Evolutionary conservation across 371 early-diverging fungal genomes (phyloP).

Genomic region (Choanephora cucurbitarum): DNA sequence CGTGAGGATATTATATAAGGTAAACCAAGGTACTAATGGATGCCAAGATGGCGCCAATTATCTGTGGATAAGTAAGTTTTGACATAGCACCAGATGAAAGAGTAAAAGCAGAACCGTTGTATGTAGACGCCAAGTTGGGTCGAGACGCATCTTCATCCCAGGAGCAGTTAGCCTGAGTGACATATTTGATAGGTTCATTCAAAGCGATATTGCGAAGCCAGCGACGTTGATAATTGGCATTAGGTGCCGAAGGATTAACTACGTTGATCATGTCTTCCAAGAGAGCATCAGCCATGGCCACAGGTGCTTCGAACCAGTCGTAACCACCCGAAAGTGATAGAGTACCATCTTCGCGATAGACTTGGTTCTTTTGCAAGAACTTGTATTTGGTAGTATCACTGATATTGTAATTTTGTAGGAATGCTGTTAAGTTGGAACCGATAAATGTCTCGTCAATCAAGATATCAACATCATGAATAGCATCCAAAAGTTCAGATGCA

Average conservation of each 20-base stretch:
- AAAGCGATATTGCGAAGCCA: conserved; percentile 75
- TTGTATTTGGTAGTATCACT: conserved; percentile 49
- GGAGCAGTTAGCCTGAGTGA: conserved; percentile 56
- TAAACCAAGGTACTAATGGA: conserved; percentile 9
- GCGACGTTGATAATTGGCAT: conserved; percentile 44
- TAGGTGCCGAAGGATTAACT: conserved; percentile 60
- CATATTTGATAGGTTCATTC: conserved; percentile 48
- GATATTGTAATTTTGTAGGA: conserved; percentile 60
- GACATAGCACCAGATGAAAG: background rate
- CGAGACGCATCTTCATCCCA: conserved; percentile 52
- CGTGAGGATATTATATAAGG: conserved; percentile 3
- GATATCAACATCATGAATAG: conserved; percentile 65
- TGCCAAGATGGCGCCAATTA: conserved; percentile 2
- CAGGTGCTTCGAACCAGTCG: conserved; percentile 72
- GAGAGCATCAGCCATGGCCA: conserved; percentile 69
- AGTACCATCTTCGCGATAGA: conserved; percentile 72
- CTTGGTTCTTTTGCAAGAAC: conserved; percentile 62
- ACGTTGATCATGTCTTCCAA: conserved; percentile 72
- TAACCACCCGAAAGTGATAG: conserved; percentile 62
- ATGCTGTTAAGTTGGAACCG: conserved; percentile 43
- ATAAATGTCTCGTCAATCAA: conserved; percentile 74
- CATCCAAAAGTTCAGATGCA: conserved; percentile 52
- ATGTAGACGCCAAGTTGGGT: conserved; percentile 51
- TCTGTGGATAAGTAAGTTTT: background rate
- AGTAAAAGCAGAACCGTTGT: conserved; percentile 34